Percentiles rank a stretch among this genome's conserved stretches.
Conservation (phyloP, 2,329 filamentous ascomycete species). For the Paramyrothecium roridum region DNA sequence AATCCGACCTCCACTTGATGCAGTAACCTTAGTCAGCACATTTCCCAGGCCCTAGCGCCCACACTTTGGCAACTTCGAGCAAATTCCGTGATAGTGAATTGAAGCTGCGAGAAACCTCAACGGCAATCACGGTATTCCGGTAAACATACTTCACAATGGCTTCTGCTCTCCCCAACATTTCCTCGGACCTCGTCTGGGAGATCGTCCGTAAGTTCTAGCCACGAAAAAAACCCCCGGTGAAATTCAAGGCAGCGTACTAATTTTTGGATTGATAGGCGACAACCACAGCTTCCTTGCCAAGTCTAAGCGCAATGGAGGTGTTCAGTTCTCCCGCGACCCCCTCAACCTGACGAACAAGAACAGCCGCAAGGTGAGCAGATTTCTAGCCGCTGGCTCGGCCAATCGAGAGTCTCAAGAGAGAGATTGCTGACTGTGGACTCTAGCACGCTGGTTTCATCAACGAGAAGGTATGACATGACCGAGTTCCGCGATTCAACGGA, state of each 20-base stretch:
- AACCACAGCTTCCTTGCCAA: conserved; percentile 92
- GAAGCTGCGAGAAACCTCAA: conserved; percentile 26
- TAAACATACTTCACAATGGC: conserved; percentile 47
- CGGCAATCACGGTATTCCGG: conserved; percentile 24
- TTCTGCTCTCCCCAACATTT: conserved; percentile 68
- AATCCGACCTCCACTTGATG: too few relatives aligned
- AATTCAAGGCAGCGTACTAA: too few relatives aligned
- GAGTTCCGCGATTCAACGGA: conserved; percentile 6
- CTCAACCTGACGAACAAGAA: conserved; percentile 91
- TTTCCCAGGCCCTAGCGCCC: conserved; percentile 18
- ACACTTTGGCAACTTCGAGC: conserved; percentile 30
- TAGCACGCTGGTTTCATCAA: conserved; percentile 92
- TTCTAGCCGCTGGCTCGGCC: background rate
- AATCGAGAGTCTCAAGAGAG: too few relatives aligned
- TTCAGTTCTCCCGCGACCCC: conserved; percentile 91
- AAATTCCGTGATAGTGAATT: conserved; percentile 16
- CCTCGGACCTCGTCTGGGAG: conserved; percentile 91
- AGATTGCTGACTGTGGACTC: conserved; percentile 28
- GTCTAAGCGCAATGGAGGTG: conserved; percentile 74
- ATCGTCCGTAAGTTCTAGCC: conserved; percentile 72
- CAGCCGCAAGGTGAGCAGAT: conserved; percentile 71
- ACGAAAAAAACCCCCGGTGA: too few relatives aligned
- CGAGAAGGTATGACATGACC: conserved; percentile 67
- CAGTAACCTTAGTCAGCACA: too few relatives aligned
- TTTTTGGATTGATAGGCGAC: conserved; percentile 55